A percentile compares a stretch with the other conserved stretches of the same genome.
Evolutionary conservation across 148 eudicot genomes (phyloP).

Genomic region (Vaccinium darrowii): DNA sequence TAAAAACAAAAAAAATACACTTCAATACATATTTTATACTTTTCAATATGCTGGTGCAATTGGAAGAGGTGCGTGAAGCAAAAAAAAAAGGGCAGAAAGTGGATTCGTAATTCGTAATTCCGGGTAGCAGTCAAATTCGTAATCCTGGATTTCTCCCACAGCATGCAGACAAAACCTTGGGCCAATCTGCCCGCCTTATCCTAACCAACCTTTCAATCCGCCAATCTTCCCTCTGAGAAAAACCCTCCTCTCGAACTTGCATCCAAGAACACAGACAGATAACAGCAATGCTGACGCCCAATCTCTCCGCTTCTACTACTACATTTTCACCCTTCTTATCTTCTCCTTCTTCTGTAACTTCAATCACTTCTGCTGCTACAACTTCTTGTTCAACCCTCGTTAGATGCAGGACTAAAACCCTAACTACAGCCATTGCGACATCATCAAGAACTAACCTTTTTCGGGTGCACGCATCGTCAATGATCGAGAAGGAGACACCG

Average conservation of each 20-base stretch:
- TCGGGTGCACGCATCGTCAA: neutral
- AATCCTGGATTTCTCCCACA: neutral
- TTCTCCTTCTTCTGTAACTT: neutral
- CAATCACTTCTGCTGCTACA: neutral
- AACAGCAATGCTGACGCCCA: neutral
- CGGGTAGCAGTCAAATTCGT: too few relatives aligned
- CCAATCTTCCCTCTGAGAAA: neutral
- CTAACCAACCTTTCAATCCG: neutral
- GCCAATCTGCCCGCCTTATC: neutral
- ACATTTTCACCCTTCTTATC: neutral
- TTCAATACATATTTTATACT: too few relatives aligned
- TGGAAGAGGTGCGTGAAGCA: too few relatives aligned
- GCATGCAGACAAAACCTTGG: neutral
- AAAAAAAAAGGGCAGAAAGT: too few relatives aligned
- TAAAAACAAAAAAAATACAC: too few relatives aligned
- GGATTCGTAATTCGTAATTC: too few relatives aligned
- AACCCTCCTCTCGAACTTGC: neutral
- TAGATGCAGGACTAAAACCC: neutral
- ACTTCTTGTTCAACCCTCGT: neutral
- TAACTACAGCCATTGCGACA: neutral
- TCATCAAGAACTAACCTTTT: neutral
- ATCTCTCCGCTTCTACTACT: neutral
- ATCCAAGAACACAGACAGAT: neutral
- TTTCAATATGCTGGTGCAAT: too few relatives aligned
- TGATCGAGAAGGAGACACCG: slow-evolving; percentile 72